phyloP scores from a whole-genome alignment of 1,284 basidiomycete genomes.

The Peniophora sp. region DNA sequence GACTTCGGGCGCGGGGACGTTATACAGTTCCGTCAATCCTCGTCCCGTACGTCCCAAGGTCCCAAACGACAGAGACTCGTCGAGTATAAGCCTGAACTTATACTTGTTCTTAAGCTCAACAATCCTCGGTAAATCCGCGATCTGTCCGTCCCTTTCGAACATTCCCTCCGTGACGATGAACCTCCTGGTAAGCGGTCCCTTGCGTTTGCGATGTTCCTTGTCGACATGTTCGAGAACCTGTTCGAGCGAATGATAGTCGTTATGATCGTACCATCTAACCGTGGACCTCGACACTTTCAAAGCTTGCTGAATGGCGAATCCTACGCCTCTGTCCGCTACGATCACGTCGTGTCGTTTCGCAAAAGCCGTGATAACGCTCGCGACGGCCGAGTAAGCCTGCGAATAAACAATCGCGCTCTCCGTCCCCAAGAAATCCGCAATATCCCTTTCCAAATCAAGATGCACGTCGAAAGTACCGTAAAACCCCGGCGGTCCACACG shows the following conservation, averaged over 20 bases:
- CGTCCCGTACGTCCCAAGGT: conserved; percentile 89
- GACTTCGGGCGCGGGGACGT: conserved; percentile 79
- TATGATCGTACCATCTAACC: conserved; percentile 94
- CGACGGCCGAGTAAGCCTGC: conserved; percentile 88
- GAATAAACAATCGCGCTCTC: conserved; percentile 91
- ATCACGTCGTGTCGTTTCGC: conserved; percentile 98
- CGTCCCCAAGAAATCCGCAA: conserved; percentile 87
- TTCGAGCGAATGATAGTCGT: conserved; percentile 87
- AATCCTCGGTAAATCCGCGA: conserved; percentile 86
- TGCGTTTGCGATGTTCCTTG: conserved; percentile 82
- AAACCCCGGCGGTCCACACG: conserved; percentile 96
- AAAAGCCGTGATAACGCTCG: conserved; percentile 95
- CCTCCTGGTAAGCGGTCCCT: conserved; percentile 75
- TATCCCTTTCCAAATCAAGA: conserved; percentile 80
- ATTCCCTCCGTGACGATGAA: conserved; percentile 98
- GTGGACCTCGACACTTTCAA: conserved; percentile 92
- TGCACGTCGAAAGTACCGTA: conserved; percentile 97
- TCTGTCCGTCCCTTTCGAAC: conserved; percentile 91
- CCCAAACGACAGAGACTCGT: conserved; percentile 93
- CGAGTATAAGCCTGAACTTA: conserved; percentile 93
- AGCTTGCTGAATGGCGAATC: conserved; percentile 97
- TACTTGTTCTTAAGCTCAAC: conserved; percentile 93
- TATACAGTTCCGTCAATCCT: conserved; percentile 90
- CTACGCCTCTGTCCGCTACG: conserved; percentile 92
- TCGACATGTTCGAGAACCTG: conserved; percentile 79